Evolutionary conservation across 1,284 basidiomycete species (phyloP), one percentile per base, ranked within the genome.

Genomic region (Thelephora terrestris): DNA sequence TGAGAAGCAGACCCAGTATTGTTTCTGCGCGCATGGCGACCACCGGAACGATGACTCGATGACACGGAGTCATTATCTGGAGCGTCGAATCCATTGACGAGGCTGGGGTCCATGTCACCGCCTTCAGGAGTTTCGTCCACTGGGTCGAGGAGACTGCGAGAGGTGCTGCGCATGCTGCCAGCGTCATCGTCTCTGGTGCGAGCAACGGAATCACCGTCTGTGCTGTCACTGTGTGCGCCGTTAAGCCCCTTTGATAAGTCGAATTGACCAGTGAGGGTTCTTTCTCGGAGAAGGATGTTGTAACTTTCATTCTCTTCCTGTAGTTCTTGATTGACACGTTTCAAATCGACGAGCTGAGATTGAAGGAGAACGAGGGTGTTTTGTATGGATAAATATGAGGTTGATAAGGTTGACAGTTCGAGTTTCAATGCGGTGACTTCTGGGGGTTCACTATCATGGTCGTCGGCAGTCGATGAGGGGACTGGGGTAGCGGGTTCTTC

Each of bases 241-340:
- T 78, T 80, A 51, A 86, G 81, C 59, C 80, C 76, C 56, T 72
- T 78, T 61, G 81, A 69, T 48, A 87, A 69, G 58, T 89, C 81
- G 58, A 91, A 86, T 56, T 89, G 81, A 2, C 92, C 92, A 53
- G 75, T 91, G 37, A 97, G 69, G 0, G 93, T 96, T 67, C 78
- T 82, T 67, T 96, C 91, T 51, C 89, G 74, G 24, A 96, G 69
- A 40, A 97, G 73, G 52, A 92, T 89, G 74, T 94, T 91, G 69
- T 91, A 97, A 44, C 88, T 87, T 66, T 95, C 91, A 64, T 95
- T 96, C 59, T 96, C 92, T 62, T 96, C 92, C 63, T 90, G 86
- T 37, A 90, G 61, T 52, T 85, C 80, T 55, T 81, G 76, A 60
- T 90, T 90, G 55, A 90, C 86, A 48, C 87, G 71, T 63, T 87